These are phyloP conservation scores for Boeremia exigua DNA, from an alignment of 2,329 filamentous ascomycete species.

Conservation along the genomic window DNA sequence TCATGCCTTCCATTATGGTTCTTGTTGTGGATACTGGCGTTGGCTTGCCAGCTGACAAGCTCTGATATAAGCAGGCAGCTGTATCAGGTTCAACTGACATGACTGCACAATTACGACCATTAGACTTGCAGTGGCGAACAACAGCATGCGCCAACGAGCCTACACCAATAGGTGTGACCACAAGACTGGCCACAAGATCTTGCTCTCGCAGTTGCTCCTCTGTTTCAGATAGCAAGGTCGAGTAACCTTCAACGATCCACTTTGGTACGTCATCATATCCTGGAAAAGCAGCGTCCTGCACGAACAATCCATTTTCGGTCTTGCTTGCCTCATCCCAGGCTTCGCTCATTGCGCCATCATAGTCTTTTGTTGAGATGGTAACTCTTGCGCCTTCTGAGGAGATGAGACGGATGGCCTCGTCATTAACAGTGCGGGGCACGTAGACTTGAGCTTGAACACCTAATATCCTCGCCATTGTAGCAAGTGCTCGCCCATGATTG, in stretches of 20 bases:
- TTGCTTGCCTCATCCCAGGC: conserved; percentile 54
- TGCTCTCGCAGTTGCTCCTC: conserved; percentile 64
- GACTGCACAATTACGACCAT: conserved; percentile 50
- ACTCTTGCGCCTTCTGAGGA: conserved; percentile 68
- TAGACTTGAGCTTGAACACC: conserved; percentile 64
- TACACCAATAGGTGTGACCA: conserved; percentile 73
- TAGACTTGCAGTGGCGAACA: conserved; percentile 66
- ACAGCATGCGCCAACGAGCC: conserved; percentile 76
- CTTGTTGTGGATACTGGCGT: conserved; percentile 61
- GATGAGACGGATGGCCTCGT: conserved; percentile 62
- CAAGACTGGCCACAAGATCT: conserved; percentile 49
- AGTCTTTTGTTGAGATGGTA: conserved; percentile 61
- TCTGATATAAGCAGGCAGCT: conserved; percentile 63
- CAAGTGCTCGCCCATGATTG: conserved; percentile 77
- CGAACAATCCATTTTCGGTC: conserved; percentile 56
- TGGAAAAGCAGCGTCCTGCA: conserved; percentile 72
- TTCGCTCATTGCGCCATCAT: conserved; percentile 66
- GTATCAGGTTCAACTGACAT: conserved; percentile 73
- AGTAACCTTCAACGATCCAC: conserved; percentile 81
- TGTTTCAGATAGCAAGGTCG: conserved; percentile 72
- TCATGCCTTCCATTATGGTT: conserved; percentile 77
- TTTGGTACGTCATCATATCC: conserved; percentile 71
- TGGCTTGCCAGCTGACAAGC: conserved; percentile 57
- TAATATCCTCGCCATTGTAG: conserved; percentile 69
- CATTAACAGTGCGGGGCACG: conserved; percentile 66